Base-by-base conservation (phyloP, 2,329 filamentous ascomycete species). In the Fusarium temperatum region DNA sequence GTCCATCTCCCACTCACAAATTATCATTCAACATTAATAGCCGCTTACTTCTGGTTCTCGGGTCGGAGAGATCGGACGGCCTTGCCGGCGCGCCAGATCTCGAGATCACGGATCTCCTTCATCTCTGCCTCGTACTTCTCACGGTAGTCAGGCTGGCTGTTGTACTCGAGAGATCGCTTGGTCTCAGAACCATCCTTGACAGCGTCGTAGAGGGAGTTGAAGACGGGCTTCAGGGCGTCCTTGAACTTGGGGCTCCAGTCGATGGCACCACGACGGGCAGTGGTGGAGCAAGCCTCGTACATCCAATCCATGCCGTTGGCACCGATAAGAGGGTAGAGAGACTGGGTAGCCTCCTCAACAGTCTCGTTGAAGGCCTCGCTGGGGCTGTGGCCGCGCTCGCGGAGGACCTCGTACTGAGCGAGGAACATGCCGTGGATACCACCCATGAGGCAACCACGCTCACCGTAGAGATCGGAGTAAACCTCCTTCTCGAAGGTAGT, bases 351-450 rank as follows among this genome's bases (percentile, higher is more conserved):
- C 91, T 99, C 96, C 91, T 99, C 96, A 78, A 99, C 96, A 78
- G 96, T 99, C 94, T 99, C 96, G 91, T 99, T 99, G 93, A 99
- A 99, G 78, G 96, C 96, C 89, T 99, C 96, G 80, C 93, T 96
- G 84, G 96, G 96, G 87, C 90, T 93, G 92, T 99, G 96, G 86
- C 96, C 96, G 80, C 94, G 93, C 92, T 99, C 96, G 83, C 96
- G 95, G 86, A 99, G 95, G 79, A 99, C 96, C 91, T 99, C 96
- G 91, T 99, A 99, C 89, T 99, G 96, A 73, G 96, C 96, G 79
- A 99, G 94, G 94, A 99, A 99, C 96, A 99, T 99, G 84, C 96
- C 96, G 91, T 99, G 96, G 87, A 99, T 99, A 86, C 96, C 96
- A 81, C 96, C 96, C 96, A 99, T 99, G 82, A 99, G 89, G 92